Conservation (phyloP, 495 filamentous ascomycete species). For the Glutinoglossum americanum region DNA sequence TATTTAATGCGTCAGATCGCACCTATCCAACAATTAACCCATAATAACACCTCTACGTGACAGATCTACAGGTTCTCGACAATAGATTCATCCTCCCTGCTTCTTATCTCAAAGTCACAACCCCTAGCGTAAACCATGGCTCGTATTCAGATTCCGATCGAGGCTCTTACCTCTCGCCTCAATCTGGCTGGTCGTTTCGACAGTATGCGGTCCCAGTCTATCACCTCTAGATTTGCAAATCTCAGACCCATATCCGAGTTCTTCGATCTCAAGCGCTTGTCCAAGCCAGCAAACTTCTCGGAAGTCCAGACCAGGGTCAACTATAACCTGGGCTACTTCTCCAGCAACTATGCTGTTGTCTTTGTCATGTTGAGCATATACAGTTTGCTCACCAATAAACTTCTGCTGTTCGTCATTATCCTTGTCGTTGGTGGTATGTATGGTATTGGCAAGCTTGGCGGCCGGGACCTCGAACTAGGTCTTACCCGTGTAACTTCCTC, state of each 20-base stretch:
- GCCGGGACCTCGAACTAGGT: slow-evolving; percentile 71
- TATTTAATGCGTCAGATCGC: neutral
- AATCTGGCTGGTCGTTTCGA: slow-evolving; percentile 61
- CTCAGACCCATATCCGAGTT: slow-evolving; percentile 83
- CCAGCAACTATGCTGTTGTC: slow-evolving; percentile 90
- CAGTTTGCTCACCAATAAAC: slow-evolving; percentile 63
- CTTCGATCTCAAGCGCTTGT: slow-evolving; percentile 82
- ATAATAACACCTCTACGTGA: neutral
- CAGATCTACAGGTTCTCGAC: neutral
- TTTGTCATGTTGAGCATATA: slow-evolving; percentile 93
- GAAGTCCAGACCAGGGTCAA: slow-evolving; percentile 88
- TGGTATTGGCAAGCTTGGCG: slow-evolving; percentile 70
- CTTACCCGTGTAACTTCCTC: slow-evolving; percentile 65
- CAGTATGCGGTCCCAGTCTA: slow-evolving; percentile 51
- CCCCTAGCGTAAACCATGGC: slow-evolving; percentile 33
- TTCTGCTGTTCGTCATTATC: slow-evolving; percentile 76
- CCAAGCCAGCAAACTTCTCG: slow-evolving; percentile 75
- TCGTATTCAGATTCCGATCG: slow-evolving; percentile 74
- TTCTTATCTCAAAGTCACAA: neutral
- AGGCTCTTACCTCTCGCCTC: slow-evolving; percentile 72
- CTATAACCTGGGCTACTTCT: slow-evolving; percentile 94
- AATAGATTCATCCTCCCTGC: neutral
- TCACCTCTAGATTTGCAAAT: slow-evolving; percentile 74
- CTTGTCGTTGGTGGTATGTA: slow-evolving; percentile 70
- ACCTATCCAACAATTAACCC: neutral